Base-by-base conservation (phyloP, 257 asterid genomes). In the Cynanchum wilfordii region DNA sequence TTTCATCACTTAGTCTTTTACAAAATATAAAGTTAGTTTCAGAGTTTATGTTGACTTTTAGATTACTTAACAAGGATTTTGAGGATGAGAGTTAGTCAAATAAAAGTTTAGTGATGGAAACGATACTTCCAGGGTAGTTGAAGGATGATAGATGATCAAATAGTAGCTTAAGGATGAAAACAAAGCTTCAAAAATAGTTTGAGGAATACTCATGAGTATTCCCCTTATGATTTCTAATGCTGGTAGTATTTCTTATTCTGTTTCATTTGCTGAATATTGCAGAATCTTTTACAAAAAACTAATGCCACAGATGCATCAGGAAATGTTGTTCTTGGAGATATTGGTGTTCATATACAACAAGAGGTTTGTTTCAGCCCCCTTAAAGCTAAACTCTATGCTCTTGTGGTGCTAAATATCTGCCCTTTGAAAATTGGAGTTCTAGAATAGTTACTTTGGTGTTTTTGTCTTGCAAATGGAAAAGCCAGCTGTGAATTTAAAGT, bases 241-340 rank as follows among this genome's bases (percentile, higher is more conserved):
- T 22, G 20, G 16, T 56, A 52, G 12, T 24, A 13, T 50, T 50
- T 67, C 33, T 42, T 60, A 52, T 1, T 50, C n/a, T 27, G 16
- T 25, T 42, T 72, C 54, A 40, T 49, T 44, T 62, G 24, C 33
- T 76, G 64, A 73, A 72, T 33, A 45, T 73, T 83, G 75, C 96
- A 93, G 97, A 83, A 82, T 82, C 83, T 88, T 78, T 86, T 93
- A 71, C 80, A 78, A 79, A 89, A 87, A 87, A 88, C 92, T 54
- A 86, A 89, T 83, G 96, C 96, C 58, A 89, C 70, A 68, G 98
- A 93, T 82, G 98, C 97, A 78, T 91, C 96, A 33, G 97, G 98
- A 54, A 93, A 93, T 79, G 73, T 71, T 42, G 79, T 93, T 70
- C 80, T 93, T 40, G 96, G 98, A 77, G 98, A 93, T 86, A 79